phyloP scores from a whole-genome alignment of 306 rosid genomes.

The Phaseolus lunatus region DNA sequence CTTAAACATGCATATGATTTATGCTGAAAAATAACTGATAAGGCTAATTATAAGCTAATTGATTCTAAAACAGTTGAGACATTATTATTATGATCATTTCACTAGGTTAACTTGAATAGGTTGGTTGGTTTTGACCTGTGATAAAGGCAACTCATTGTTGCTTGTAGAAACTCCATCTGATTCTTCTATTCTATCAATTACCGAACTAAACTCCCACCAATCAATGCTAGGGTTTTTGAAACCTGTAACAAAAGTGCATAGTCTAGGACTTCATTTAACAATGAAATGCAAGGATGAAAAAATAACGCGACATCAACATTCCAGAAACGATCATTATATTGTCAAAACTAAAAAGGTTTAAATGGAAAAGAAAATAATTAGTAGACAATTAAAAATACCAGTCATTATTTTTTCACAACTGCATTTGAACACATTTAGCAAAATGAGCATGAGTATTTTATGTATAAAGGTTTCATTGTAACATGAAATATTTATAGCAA shows the following conservation, averaged over 20 bases:
- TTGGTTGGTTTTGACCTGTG: not conserved
- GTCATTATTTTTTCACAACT: too few relatives aligned
- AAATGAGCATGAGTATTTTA: too few relatives aligned
- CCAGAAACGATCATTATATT: not conserved
- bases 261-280: not conserved
- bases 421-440: too few relatives aligned
- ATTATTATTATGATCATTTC: not conserved
- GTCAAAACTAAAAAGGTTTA: not conserved
- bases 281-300: not conserved
- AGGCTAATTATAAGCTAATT: too few relatives aligned
- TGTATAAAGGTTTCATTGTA: too few relatives aligned
- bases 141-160: not conserved
- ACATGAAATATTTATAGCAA: too few relatives aligned
- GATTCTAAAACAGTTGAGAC: too few relatives aligned
- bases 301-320: not conserved
- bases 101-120: not conserved
- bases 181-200: too few relatives aligned
- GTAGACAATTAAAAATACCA: too few relatives aligned
- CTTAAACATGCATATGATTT: too few relatives aligned
- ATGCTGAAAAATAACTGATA: too few relatives aligned
- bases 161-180: not conserved
- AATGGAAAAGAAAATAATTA: too few relatives aligned
- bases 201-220: rapidly evolving
- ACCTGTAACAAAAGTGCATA: not conserved
- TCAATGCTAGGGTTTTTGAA: rapidly evolving